phyloP scores from a whole-genome alignment of 106 monocot genomes.

The Phalaenopsis aphrodite region DNA sequence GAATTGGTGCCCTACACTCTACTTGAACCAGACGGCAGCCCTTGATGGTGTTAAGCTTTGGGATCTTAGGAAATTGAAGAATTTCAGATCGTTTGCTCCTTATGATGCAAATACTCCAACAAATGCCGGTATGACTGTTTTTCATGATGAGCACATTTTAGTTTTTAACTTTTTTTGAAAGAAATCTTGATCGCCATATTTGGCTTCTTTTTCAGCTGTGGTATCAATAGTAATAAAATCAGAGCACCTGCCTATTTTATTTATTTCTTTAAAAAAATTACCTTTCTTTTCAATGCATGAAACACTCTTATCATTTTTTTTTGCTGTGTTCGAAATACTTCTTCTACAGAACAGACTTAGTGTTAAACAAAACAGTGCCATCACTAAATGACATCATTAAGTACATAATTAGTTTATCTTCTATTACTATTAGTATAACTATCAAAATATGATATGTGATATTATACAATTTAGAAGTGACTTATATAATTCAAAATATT shows the following conservation, averaged over 20 bases:
- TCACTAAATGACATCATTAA: too few species aligned
- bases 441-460: too few species aligned
- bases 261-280: neutral
- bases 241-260: neutral
- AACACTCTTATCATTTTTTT: too few species aligned
- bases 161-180: neutral
- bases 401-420: too few species aligned
- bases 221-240: neutral
- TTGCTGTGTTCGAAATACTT: too few species aligned
- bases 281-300: too few species aligned
- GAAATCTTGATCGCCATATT: neutral
- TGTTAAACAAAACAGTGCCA: too few species aligned
- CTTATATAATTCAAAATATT: too few species aligned
- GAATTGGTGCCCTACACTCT: constrained; percentile 3
- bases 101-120: constrained; percentile 80
- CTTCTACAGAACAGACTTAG: too few species aligned
- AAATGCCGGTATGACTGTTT: constrained; percentile 51
- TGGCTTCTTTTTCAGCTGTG: neutral
- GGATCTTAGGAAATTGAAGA: constrained; percentile 91
- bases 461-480: too few species aligned
- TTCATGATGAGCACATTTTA: neutral
- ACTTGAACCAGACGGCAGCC: constrained; percentile 67
- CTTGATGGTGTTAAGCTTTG: constrained; percentile 93
- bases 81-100: constrained; percentile 78
- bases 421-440: too few species aligned